Evolutionary conservation across 2,329 filamentous ascomycete species (phyloP).

Genomic region (Ilyonectria robusta): DNA sequence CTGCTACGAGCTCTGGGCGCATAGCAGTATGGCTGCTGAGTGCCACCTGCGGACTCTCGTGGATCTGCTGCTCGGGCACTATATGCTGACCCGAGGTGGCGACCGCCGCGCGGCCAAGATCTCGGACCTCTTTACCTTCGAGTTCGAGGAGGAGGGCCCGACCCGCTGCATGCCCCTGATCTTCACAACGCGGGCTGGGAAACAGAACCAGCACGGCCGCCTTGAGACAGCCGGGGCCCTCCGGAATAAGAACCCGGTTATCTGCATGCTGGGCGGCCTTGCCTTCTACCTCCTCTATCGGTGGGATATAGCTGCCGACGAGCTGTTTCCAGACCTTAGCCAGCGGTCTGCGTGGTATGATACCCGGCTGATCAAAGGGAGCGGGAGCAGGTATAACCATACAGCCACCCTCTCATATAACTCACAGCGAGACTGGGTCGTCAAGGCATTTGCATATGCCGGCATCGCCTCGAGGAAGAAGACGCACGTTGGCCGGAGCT

Average conservation of each 20-base stretch:
- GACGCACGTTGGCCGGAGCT: too few species aligned
- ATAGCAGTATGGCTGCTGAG: background rate
- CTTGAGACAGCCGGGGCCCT: conserved; percentile 4
- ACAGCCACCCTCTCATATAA: too few species aligned
- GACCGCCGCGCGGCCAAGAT: conserved; percentile 1
- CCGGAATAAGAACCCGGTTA: conserved; percentile 2
- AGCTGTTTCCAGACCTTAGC: too few species aligned
- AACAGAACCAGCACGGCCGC: conserved; percentile 3
- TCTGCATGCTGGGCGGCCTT: background rate
- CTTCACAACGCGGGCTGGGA: conserved; percentile 5
- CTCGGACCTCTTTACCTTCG: conserved; percentile 1
- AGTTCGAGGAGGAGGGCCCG: conserved; percentile 6
- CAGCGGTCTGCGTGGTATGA: too few species aligned
- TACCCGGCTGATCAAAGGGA: too few species aligned
- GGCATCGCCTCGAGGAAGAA: too few species aligned
- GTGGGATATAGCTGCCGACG: too few species aligned
- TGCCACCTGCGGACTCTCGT: background rate
- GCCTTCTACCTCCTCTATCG: background rate
- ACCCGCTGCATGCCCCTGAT: conserved; percentile 4
- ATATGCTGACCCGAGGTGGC: background rate
- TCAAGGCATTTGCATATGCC: too few species aligned
- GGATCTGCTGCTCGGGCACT: background rate
- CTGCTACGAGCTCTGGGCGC: conserved; percentile 1
- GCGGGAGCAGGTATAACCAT: too few species aligned
- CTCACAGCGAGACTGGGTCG: too few species aligned